Evolutionary conservation across 768 basidiomycete genomes (phyloP), one percentile per base, ranked within the genome.

Genomic region (Asterophora parasitica): DNA sequence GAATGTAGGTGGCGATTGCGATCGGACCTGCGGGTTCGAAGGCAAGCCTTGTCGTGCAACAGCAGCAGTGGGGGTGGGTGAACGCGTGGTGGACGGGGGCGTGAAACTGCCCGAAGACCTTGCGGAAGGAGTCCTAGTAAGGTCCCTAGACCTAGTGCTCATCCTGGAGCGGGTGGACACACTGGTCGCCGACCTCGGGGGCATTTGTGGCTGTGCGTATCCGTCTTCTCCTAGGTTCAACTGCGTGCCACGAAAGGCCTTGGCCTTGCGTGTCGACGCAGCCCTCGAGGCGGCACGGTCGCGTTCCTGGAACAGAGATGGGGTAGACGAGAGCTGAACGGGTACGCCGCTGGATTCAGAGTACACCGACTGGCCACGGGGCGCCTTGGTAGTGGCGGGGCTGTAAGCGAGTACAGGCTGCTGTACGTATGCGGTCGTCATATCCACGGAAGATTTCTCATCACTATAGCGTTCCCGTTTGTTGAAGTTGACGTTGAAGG

Each of bases 291-390:
- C 44, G 4, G 40, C 35, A 12, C 46, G 26, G n/a, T 48, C 37
- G 12, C 42, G 46, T 41, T 52, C 56, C 17, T 49, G 52, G 33
- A 55, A 46, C 8, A 51, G 34, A 5, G 53, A 48, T 3, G 51
- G 55, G 12, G 55, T 58, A 10, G 47, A 52, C 11, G 52, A 60
- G 40, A 56, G 16, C 34, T 52, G 56, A 12, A 58, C 17, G 13
- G 54, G 50, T 3, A 37, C 20, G 3, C 45, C 54, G 17, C 42
- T 40, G 7, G 32, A 27, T 16, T 53, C 38, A 12, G 57, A 56
- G 33, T 56, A 58, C 19, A 53, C 34, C 1, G 57, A 58, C 45
- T 44, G 46, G 7, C 48, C 48, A 15, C 50, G 53, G 13, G 27
- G 28, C 32, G 35, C 44, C 30, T 33, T 49, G 4, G 3, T 23